phyloP scores from a whole-genome alignment of 2,329 filamentous ascomycete genomes.

The Phyllosticta capitalensis region DNA sequence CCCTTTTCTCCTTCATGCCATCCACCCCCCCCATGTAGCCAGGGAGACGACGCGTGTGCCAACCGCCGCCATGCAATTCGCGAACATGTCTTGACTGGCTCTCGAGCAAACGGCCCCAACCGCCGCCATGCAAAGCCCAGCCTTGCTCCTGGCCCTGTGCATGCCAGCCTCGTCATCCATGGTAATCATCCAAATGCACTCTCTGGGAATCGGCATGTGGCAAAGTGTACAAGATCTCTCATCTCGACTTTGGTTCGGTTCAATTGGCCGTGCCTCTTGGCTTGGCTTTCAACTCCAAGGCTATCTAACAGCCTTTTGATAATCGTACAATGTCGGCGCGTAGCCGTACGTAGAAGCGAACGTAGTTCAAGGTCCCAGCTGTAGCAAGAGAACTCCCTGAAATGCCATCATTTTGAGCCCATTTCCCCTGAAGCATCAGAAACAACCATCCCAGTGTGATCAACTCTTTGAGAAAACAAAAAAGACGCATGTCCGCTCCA shows the following conservation, averaged over 20 bases:
- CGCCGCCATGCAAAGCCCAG: not conserved
- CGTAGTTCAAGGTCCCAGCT: constrained; percentile 1
- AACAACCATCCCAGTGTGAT: not conserved
- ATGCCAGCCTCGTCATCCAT: not conserved
- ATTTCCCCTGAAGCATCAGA: not conserved
- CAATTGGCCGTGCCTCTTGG: constrained; percentile 1
- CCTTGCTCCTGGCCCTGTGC: not conserved
- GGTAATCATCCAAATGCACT: not conserved
- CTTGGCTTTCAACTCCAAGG: constrained; percentile 8
- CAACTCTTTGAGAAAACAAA: not conserved
- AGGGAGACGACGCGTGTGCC: not conserved
- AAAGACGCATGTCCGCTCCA: constrained; percentile 8
- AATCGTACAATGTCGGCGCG: not conserved
- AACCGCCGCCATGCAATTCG: not conserved
- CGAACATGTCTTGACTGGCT: not conserved
- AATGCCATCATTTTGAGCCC: constrained; percentile 8
- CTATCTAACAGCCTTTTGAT: not conserved
- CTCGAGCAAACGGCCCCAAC: not conserved
- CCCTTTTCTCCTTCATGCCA: not conserved
- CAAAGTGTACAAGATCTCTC: not conserved
- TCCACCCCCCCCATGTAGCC: not conserved
- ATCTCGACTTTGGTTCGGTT: not conserved
- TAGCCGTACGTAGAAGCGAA: constrained; percentile 1
- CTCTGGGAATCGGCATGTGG: not conserved
- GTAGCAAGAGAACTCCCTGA: constrained; percentile 6